Evolutionary conservation across 805 yeast species (phyloP).

Genomic region (Isabelozyma rhagii): DNA sequence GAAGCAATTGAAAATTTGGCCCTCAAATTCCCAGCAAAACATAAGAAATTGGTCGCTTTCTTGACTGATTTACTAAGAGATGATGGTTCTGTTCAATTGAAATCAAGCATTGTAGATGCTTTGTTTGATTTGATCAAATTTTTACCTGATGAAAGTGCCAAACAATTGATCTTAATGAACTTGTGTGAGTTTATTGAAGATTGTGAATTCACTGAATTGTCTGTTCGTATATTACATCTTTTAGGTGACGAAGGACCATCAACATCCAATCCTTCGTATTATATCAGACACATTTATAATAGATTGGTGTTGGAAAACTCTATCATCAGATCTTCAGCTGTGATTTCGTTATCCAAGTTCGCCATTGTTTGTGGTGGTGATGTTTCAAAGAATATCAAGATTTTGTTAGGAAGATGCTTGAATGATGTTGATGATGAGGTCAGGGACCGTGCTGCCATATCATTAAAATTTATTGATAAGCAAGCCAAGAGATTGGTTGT

Average conservation of each 20-base stretch:
- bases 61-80: slow-evolving; percentile 81
- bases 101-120: slow-evolving; percentile 87
- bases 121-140: slow-evolving; percentile 86
- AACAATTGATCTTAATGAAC: slow-evolving; percentile 78
- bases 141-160: slow-evolving; percentile 67
- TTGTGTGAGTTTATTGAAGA: slow-evolving; percentile 97
- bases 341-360: slow-evolving; percentile 86
- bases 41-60: slow-evolving; percentile 76
- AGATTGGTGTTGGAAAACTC: slow-evolving; percentile 95
- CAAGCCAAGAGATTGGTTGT: slow-evolving; percentile 48
- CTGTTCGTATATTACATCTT: slow-evolving; percentile 88
- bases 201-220: slow-evolving; percentile 91
- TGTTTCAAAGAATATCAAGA: slow-evolving; percentile 65
- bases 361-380: slow-evolving; percentile 72
- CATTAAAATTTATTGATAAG: slow-evolving; percentile 59
- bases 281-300: slow-evolving; percentile 94
- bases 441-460: slow-evolving; percentile 92
- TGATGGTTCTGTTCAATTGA: slow-evolving; percentile 85
- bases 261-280: slow-evolving; percentile 80
- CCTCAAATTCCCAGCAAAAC: slow-evolving; percentile 88
- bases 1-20: slow-evolving; percentile 93
- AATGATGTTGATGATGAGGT: slow-evolving; percentile 94
- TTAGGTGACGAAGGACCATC: slow-evolving; percentile 94
- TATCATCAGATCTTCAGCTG: slow-evolving; percentile 93
- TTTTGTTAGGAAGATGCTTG: slow-evolving; percentile 76